Conservation (phyloP, 2,329 filamentous ascomycete genomes). For the Proliferodiscus dingleyae region DNA sequence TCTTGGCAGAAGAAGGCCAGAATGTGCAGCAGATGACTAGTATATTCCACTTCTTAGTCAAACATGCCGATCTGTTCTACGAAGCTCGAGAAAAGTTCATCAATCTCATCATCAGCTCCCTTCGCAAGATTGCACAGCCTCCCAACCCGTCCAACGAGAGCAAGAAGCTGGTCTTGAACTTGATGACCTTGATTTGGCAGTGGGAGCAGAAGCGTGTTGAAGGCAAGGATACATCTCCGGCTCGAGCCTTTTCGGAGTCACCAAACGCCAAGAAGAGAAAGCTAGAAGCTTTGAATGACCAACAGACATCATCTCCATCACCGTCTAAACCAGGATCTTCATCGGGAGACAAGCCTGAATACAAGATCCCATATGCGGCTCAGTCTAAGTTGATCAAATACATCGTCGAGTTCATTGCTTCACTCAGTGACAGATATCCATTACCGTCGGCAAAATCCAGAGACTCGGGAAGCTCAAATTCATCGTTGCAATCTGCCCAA, state of each 20-base stretch:
- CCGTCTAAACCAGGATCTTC: slow-evolving; percentile 39
- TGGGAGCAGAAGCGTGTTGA: slow-evolving; percentile 86
- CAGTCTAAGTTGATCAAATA: slow-evolving; percentile 88
- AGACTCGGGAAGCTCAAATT: slow-evolving; percentile 42
- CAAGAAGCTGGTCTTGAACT: slow-evolving; percentile 82
- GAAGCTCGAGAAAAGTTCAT: slow-evolving; percentile 90
- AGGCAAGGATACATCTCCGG: slow-evolving; percentile 42
- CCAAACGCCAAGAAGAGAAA: slow-evolving; percentile 72
- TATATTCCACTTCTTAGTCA: slow-evolving; percentile 95
- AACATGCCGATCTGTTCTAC: slow-evolving; percentile 90
- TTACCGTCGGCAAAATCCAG: slow-evolving; percentile 66
- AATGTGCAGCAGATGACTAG: slow-evolving; percentile 94
- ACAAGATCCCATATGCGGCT: slow-evolving; percentile 60
- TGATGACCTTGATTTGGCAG: slow-evolving; percentile 85
- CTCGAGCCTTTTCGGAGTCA: slow-evolving; percentile 55
- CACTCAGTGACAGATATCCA: slow-evolving; percentile 78
- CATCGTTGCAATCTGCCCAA: slow-evolving; percentile 47
- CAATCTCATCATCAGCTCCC: slow-evolving; percentile 78
- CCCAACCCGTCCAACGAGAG: slow-evolving; percentile 84
- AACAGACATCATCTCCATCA: slow-evolving; percentile 49
- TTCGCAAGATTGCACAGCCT: slow-evolving; percentile 80
- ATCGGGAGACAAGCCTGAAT: slow-evolving; percentile 55
- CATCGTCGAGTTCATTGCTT: slow-evolving; percentile 89
- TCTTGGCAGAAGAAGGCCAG: slow-evolving; percentile 87
- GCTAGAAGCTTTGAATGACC: slow-evolving; percentile 51